Evolutionary conservation across 106 monocot species (phyloP).

Genomic region (Platanthera guangdongensis): DNA sequence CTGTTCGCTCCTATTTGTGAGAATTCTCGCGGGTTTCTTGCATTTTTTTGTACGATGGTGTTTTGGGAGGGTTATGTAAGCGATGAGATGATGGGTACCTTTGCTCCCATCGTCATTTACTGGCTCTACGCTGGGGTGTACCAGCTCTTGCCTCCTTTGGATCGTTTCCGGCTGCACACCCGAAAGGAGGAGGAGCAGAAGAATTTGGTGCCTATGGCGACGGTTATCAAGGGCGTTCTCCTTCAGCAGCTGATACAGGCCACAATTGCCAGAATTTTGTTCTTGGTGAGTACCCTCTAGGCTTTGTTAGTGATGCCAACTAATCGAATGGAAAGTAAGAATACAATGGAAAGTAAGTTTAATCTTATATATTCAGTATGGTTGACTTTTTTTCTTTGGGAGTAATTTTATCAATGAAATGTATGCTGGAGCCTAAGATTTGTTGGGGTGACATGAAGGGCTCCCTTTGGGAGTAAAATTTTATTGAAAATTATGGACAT

Average conservation of each 20-base stretch:
- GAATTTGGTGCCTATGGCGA: constrained; percentile 43
- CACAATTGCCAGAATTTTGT: constrained; percentile 43
- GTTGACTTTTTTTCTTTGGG: not conserved
- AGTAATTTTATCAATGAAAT: not conserved
- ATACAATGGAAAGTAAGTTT: not conserved
- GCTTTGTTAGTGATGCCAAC: not conserved
- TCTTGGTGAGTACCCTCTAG: constrained; percentile 39
- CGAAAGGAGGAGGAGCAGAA: constrained; percentile 56
- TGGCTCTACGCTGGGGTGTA: constrained; percentile 85
- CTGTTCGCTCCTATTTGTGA: not conserved
- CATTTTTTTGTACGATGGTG: constrained; percentile 26
- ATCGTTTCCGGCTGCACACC: constrained; percentile 60
- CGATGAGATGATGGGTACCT: constrained; percentile 74
- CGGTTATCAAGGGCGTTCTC: constrained; percentile 63
- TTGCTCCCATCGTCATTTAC: constrained; percentile 66
- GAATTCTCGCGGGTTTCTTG: not conserved
- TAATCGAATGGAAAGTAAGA: not conserved
- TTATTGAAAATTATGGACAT: too few relatives aligned
- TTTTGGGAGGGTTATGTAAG: constrained; percentile 63
- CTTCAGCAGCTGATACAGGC: constrained; percentile 66
- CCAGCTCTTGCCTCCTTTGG: constrained; percentile 48
- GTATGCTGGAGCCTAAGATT: not conserved
- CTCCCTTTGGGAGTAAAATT: too few relatives aligned
- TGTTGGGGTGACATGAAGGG: too few relatives aligned
- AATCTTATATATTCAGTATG: not conserved